phyloP scores from a whole-genome alignment of 352 stramenopile genomes.

The Pythium vanterpoolii region DNA sequence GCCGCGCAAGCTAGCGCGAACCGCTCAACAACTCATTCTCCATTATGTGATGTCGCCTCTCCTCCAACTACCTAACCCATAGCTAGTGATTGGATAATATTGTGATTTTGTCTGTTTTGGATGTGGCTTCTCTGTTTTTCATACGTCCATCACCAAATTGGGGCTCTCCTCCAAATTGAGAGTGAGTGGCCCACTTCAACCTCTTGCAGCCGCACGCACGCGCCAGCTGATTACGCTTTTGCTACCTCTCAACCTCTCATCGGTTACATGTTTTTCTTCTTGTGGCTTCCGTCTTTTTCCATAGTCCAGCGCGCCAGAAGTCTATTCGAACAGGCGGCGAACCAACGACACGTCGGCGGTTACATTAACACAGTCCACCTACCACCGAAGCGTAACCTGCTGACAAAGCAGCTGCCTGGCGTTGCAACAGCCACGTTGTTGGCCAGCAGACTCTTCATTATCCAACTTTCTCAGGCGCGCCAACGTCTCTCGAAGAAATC shows the following conservation, averaged over 20 bases:
- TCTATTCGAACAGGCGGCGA: background rate
- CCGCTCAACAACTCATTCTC: too few species aligned
- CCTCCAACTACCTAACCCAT: too few species aligned
- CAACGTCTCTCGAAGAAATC: background rate
- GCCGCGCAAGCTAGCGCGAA: too few species aligned
- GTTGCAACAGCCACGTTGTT: background rate
- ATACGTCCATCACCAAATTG: background rate
- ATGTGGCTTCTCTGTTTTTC: too few species aligned
- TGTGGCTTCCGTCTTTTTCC: slow-evolving; percentile 6
- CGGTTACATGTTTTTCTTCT: slow-evolving; percentile 7
- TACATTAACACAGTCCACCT: background rate
- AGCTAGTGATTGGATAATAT: too few species aligned
- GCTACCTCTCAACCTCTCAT: too few species aligned
- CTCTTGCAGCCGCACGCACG: background rate
- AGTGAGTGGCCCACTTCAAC: slow-evolving; percentile 6
- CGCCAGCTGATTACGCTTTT: slow-evolving; percentile 7
- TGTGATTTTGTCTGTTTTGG: too few species aligned
- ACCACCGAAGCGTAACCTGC: background rate
- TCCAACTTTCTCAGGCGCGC: slow-evolving; percentile 1
- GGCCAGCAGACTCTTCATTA: background rate
- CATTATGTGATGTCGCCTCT: too few species aligned
- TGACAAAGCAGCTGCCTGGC: background rate
- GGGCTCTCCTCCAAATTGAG: background rate
- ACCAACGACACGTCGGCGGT: slow-evolving; percentile 6
- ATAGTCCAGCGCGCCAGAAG: slow-evolving; percentile 2